Evolutionary conservation across 192 early-diverging fungal genomes (phyloP).

Genomic region (Coemansia sp.): DNA sequence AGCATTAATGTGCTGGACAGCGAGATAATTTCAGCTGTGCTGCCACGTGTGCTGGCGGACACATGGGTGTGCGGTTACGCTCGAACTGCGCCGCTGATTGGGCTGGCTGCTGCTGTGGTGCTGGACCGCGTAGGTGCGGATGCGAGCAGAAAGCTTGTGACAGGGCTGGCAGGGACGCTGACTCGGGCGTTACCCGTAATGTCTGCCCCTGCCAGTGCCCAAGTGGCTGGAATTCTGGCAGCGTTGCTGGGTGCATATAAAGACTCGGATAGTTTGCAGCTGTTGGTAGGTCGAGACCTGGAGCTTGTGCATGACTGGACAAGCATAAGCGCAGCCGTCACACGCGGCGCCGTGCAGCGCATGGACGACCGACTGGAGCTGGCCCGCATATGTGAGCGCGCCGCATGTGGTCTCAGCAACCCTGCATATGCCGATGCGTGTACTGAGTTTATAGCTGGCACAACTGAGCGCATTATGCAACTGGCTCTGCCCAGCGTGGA

Average conservation of each 20-base stretch:
- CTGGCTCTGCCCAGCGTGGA: slow-evolving; percentile 11
- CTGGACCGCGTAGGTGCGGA: slow-evolving; percentile 11
- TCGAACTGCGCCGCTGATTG: slow-evolving; percentile 15
- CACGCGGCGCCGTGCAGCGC: slow-evolving; percentile 9
- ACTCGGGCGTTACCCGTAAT: background rate
- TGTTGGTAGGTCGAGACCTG: slow-evolving; percentile 26
- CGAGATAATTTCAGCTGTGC: slow-evolving; percentile 25
- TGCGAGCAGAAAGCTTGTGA: background rate
- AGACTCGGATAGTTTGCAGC: background rate
- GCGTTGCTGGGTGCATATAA: background rate
- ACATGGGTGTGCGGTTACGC: slow-evolving; percentile 20
- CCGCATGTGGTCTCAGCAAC: slow-evolving; percentile 9
- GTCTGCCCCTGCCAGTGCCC: background rate
- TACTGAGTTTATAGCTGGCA: slow-evolving; percentile 32
- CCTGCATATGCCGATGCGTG: slow-evolving; percentile 10
- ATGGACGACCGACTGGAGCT: slow-evolving; percentile 29
- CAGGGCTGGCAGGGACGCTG: background rate
- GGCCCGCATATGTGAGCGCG: slow-evolving; percentile 19
- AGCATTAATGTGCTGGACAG: slow-evolving; percentile 19
- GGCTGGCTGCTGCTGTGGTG: slow-evolving; percentile 15
- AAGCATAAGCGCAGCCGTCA: slow-evolving; percentile 9
- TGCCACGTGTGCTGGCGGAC: slow-evolving; percentile 18
- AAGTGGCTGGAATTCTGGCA: background rate
- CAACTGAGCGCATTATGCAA: slow-evolving; percentile 30
- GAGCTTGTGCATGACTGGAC: slow-evolving; percentile 29